A percentile compares a stretch with the other conserved stretches of the same genome.
Conservation (phyloP, 2,329 filamentous ascomycete species). For the Fusarium sp. region DNA sequence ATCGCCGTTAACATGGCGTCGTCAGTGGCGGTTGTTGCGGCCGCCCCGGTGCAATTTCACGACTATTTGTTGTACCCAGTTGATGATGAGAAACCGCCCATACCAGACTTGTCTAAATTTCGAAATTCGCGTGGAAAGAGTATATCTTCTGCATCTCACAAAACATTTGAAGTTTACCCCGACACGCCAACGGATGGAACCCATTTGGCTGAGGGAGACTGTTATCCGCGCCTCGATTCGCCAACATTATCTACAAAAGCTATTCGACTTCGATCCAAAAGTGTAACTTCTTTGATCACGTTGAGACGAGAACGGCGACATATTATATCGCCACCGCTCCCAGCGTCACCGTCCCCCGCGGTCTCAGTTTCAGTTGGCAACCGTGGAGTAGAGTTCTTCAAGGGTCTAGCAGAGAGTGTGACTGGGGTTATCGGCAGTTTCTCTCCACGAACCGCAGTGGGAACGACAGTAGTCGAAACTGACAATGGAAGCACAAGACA, state of each 20-base stretch:
- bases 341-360: conserved; percentile 18
- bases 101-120: conserved; percentile 47
- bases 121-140: conserved; percentile 51
- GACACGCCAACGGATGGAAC: conserved; percentile 18
- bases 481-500: conserved; percentile 18
- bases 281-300: conserved; percentile 34
- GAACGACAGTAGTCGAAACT: conserved; percentile 19
- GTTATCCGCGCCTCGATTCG: conserved; percentile 43
- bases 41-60: conserved; percentile 29
- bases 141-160: conserved; percentile 45
- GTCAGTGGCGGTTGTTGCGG: conserved; percentile 23
- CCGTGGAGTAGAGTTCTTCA: conserved; percentile 36
- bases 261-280: conserved; percentile 44
- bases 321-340: conserved; percentile 9
- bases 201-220: conserved; percentile 33
- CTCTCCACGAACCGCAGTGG: conserved; percentile 35
- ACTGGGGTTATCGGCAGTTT: conserved; percentile 38
- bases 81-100: conserved; percentile 31
- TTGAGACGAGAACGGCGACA: conserved; percentile 18
- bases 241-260: conserved; percentile 23
- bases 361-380: conserved; percentile 35
- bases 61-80: conserved; percentile 25
- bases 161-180: conserved; percentile 47
- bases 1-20: conserved; percentile 25
- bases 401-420: conserved; percentile 29